phyloP scores from a whole-genome alignment of 176 grass and related monocot species.

The Thalia dealbata region DNA sequence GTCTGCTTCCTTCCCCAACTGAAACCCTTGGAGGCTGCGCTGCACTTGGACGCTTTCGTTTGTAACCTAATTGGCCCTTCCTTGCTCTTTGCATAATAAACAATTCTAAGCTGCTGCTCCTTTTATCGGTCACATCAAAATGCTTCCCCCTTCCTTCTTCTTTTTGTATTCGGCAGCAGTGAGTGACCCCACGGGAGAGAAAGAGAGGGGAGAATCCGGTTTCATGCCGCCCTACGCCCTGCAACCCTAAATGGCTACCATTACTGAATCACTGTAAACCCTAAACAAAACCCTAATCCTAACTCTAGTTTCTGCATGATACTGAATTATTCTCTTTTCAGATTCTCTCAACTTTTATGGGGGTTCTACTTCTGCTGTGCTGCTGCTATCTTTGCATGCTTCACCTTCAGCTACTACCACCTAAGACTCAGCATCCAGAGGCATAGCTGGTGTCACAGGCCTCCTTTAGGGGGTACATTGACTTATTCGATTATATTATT shows the following conservation, averaged over 20 bases:
- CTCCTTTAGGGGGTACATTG: too few relatives aligned
- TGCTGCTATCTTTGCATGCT: background rate
- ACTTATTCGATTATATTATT: too few relatives aligned
- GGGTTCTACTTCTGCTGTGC: too few relatives aligned
- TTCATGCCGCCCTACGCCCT: background rate
- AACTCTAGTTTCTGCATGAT: too few relatives aligned
- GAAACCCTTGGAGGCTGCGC: background rate
- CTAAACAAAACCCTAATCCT: background rate
- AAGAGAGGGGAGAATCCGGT: background rate
- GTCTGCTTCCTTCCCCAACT: background rate
- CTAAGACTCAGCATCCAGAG: background rate
- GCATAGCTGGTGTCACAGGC: too few relatives aligned
- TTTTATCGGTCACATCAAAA: constrained; percentile 3
- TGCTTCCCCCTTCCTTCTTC: too few relatives aligned
- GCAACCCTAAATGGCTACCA: background rate
- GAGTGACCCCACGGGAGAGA: background rate
- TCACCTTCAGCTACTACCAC: background rate
- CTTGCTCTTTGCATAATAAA: too few relatives aligned
- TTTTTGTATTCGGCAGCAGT: too few relatives aligned
- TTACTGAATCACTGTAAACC: background rate
- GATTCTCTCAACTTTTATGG: too few relatives aligned
- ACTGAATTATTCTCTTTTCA: too few relatives aligned
- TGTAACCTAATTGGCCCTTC: background rate
- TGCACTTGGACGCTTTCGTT: background rate
- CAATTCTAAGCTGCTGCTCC: background rate